A percentile compares a stretch with the other conserved stretches of the same genome.
Conservation (phyloP, 2,329 filamentous ascomycete genomes). For the Penicillium italicum region DNA sequence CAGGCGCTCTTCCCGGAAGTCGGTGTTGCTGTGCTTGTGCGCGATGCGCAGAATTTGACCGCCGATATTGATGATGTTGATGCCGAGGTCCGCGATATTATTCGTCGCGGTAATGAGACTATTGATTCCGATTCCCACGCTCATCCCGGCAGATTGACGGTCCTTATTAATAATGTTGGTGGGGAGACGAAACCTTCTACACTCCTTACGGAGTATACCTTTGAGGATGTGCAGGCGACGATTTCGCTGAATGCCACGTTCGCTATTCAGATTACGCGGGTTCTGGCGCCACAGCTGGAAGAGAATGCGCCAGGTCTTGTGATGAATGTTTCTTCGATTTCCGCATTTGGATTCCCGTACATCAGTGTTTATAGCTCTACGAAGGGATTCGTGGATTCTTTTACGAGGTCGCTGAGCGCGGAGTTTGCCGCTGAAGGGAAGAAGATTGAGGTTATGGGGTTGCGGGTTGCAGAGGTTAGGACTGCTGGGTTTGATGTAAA, state of each 20-base stretch:
- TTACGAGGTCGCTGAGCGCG: constrained; percentile 39
- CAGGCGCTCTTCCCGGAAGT: constrained; percentile 36
- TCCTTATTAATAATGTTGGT: constrained; percentile 58
- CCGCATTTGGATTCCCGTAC: constrained; percentile 48
- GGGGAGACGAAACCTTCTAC: constrained; percentile 38
- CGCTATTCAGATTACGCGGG: constrained; percentile 47
- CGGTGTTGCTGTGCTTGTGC: constrained; percentile 40
- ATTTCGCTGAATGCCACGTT: constrained; percentile 52
- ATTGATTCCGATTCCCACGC: not conserved
- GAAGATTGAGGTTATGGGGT: constrained; percentile 39
- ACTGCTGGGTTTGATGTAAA: constrained; percentile 26
- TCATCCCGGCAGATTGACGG: constrained; percentile 37
- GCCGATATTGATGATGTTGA: constrained; percentile 26
- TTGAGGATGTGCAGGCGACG: constrained; percentile 40
- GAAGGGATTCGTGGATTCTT: constrained; percentile 47
- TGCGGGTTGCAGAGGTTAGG: constrained; percentile 36
- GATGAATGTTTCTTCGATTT: constrained; percentile 50
- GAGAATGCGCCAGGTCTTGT: constrained; percentile 46
- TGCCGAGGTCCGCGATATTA: constrained; percentile 23
- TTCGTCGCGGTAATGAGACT: constrained; percentile 15
- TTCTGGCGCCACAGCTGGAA: constrained; percentile 46
- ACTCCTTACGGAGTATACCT: constrained; percentile 36
- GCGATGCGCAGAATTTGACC: constrained; percentile 40
- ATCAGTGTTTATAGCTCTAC: constrained; percentile 45
- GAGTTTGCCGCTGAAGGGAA: constrained; percentile 43